Percentiles rank a stretch among this genome's conserved stretches.
Evolutionary conservation across 805 yeast genomes (phyloP).

Genomic region (Candida methanosorbosa): DNA sequence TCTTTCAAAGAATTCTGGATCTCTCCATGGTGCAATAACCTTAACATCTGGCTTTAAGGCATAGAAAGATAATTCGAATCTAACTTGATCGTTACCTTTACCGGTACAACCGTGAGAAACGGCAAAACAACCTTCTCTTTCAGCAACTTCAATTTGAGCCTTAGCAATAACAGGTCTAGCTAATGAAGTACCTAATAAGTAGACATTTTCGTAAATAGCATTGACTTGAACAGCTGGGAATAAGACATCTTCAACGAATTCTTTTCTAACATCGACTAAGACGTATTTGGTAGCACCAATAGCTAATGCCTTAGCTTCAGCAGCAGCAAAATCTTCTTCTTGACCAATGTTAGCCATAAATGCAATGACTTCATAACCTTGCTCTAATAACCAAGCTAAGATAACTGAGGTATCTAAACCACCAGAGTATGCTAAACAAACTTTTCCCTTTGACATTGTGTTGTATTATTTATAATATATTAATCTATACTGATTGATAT

Average conservation of each 20-base stretch:
- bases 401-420: constrained; percentile 98
- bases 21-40: constrained; percentile 99
- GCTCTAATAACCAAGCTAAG: constrained; percentile 95
- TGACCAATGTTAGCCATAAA: constrained; percentile 98
- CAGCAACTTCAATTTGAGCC: constrained; percentile 97
- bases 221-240: constrained; percentile 97
- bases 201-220: constrained; percentile 96
- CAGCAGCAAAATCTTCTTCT: constrained; percentile 98
- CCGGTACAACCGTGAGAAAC: constrained; percentile 99
- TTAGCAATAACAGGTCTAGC: constrained; percentile 99
- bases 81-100: constrained; percentile 98
- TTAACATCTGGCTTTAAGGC: constrained; percentile 96
- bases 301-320: constrained; percentile 90
- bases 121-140: constrained; percentile 95
- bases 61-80: constrained; percentile 94
- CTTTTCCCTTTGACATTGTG: constrained; percentile 92
- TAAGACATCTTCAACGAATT: constrained; percentile 87
- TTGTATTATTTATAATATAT: neutral
- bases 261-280: constrained; percentile 88
- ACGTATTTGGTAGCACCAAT: constrained; percentile 97
- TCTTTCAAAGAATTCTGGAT: constrained; percentile 87
- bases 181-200: constrained; percentile 91
- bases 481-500: too few species aligned
- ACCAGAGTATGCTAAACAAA: constrained; percentile 98
- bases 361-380: constrained; percentile 97